Evolutionary conservation across 331 rosid species (phyloP).

Genomic region (Malus hybrid): DNA sequence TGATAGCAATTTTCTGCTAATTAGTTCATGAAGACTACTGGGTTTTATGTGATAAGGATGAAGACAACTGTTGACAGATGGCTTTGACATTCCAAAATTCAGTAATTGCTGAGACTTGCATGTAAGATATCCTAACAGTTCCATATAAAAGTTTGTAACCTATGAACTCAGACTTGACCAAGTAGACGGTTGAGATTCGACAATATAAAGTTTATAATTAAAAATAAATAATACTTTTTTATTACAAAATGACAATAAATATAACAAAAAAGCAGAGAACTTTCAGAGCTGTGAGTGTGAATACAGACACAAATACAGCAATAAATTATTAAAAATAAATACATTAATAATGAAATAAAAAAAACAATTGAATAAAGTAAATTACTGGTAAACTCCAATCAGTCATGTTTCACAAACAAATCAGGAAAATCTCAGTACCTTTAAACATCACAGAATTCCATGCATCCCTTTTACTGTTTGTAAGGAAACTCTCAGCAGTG

Average conservation of each 20-base stretch:
- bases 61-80: not conserved
- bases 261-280: too few species aligned
- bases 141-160: not conserved
- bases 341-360: not conserved
- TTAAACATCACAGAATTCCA: constrained; percentile 19
- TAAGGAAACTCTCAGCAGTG: constrained; percentile 24
- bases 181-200: not conserved
- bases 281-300: too few species aligned
- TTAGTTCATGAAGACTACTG: not conserved
- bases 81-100: not conserved
- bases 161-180: not conserved
- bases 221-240: too few species aligned
- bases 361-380: not conserved
- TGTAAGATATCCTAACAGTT: not conserved
- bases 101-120: not conserved
- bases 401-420: constrained; percentile 33
- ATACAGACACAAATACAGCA: not conserved
- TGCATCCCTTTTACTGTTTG: constrained; percentile 40
- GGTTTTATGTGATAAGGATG: not conserved
- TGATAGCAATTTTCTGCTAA: not conserved
- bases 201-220: not conserved
- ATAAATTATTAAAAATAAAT: not conserved
- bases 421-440: constrained; percentile 31
- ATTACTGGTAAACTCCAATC: constrained; percentile 24
- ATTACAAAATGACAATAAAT: too few species aligned